Conservation (phyloP, 495 filamentous ascomycete species). For the Penicillium bialowiezense region DNA sequence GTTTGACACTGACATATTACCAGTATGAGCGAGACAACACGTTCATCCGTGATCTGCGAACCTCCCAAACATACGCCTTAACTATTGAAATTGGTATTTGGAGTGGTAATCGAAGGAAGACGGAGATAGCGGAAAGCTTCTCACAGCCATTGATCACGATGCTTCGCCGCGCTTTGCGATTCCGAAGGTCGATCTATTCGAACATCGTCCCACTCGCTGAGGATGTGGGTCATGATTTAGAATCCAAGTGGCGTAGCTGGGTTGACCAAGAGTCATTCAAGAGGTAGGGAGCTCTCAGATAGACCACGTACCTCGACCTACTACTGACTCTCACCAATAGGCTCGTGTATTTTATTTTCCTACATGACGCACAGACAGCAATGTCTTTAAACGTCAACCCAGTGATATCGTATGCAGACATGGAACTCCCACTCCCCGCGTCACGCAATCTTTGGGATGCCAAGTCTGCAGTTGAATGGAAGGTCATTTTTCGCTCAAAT, state of each 20-base stretch:
- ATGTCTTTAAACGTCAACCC: constrained; percentile 56
- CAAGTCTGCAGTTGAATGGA: constrained; percentile 53
- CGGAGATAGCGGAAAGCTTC: constrained; percentile 65
- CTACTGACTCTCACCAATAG: constrained; percentile 25
- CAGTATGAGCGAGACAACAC: constrained; percentile 57
- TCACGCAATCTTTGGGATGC: constrained; percentile 56
- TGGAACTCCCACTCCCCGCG: constrained; percentile 57
- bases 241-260: constrained; percentile 60
- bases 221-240: constrained; percentile 45
- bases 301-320: neutral
- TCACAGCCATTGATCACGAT: constrained; percentile 50
- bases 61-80: constrained; percentile 55
- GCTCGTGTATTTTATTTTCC: constrained; percentile 54
- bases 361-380: constrained; percentile 57
- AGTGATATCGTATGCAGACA: constrained; percentile 61
- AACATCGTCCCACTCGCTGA: constrained; percentile 37
- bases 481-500: constrained; percentile 41
- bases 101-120: constrained; percentile 65
- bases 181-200: constrained; percentile 43
- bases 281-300: constrained; percentile 23
- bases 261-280: constrained; percentile 55
- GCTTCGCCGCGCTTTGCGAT: constrained; percentile 35
- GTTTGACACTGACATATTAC: neutral
- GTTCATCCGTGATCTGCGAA: constrained; percentile 49
- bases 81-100: constrained; percentile 59